Evolutionary conservation across 1,139 yeast genomes (phyloP).

Genomic region (Blastobotrys capitulatus): DNA sequence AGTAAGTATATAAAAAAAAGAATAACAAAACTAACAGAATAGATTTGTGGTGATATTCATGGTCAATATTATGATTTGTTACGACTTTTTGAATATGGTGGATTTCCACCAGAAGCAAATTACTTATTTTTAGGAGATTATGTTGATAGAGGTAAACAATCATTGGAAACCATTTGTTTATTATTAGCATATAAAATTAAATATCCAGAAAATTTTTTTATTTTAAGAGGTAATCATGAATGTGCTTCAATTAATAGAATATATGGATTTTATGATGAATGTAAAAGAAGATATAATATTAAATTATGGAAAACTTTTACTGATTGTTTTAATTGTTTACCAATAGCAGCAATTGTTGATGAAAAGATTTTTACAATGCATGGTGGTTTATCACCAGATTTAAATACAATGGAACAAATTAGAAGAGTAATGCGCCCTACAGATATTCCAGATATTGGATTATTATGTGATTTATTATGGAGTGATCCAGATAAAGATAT

Average conservation of each 20-base stretch:
- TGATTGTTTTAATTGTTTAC: slow-evolving; percentile 96
- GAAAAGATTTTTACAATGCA: slow-evolving; percentile 98
- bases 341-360: slow-evolving; percentile 96
- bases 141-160: slow-evolving; percentile 97
- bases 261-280: slow-evolving; percentile 96
- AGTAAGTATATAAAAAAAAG: slow-evolving; percentile 32
- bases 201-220: slow-evolving; percentile 95
- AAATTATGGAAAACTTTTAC: slow-evolving; percentile 98
- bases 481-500: slow-evolving; percentile 97
- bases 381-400: slow-evolving; percentile 96
- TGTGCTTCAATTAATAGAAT: slow-evolving; percentile 96
- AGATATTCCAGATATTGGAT: slow-evolving; percentile 95
- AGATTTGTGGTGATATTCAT: slow-evolving; percentile 88
- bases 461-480: slow-evolving; percentile 94
- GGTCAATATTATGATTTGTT: slow-evolving; percentile 95
- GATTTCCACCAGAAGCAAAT: slow-evolving; percentile 83
- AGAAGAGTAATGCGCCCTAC: slow-evolving; percentile 99
- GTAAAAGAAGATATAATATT: slow-evolving; percentile 93
- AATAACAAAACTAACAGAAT: slow-evolving; percentile 5
- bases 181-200: slow-evolving; percentile 92
- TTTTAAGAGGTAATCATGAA: slow-evolving; percentile 39
- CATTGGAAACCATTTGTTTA: slow-evolving; percentile 88
- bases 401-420: slow-evolving; percentile 96
- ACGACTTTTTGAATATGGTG: slow-evolving; percentile 95
- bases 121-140: slow-evolving; percentile 77